Evolutionary conservation across 345 rosid species (phyloP).

Genomic region (Mangifera indica): DNA sequence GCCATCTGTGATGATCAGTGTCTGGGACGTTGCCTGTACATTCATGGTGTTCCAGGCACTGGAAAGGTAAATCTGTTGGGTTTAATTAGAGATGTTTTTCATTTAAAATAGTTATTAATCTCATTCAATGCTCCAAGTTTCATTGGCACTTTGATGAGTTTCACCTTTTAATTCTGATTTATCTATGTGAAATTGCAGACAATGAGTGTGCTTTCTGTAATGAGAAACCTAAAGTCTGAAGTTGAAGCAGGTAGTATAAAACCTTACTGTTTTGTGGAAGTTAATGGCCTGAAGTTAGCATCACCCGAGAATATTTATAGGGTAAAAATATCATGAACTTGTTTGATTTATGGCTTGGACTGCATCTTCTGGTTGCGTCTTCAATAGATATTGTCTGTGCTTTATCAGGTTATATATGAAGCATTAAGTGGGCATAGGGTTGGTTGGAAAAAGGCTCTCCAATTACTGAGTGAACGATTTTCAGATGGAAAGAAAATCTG

Average conservation of each 20-base stretch:
- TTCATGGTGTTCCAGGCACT: constrained; percentile 98
- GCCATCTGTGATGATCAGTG: constrained; percentile 87
- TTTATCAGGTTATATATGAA: constrained; percentile 78
- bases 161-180: constrained; percentile 17
- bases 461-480: constrained; percentile 73
- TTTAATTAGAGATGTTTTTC: not conserved
- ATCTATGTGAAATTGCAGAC: constrained; percentile 46
- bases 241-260: constrained; percentile 68
- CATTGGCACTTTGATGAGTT: constrained; percentile 1
- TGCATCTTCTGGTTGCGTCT: constrained; percentile 13
- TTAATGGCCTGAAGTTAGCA: constrained; percentile 90
- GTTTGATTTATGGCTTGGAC: not conserved
- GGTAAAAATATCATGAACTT: constrained; percentile 30
- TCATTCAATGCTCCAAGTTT: not conserved
- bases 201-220: constrained; percentile 75
- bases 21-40: constrained; percentile 84
- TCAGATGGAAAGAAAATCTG: constrained; percentile 58
- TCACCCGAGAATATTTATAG: constrained; percentile 88
- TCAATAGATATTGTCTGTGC: constrained; percentile 1
- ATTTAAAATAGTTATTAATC: not conserved
- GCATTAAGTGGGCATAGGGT: constrained; percentile 90
- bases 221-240: constrained; percentile 83
- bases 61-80: constrained; percentile 60
- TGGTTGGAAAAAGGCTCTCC: constrained; percentile 89
- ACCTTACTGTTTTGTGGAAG: constrained; percentile 89